A percentile compares a stretch with the other conserved stretches of the same genome.
Evolutionary conservation across 352 stramenopile species (phyloP).

Genomic region (Phytophthora hybrid): DNA sequence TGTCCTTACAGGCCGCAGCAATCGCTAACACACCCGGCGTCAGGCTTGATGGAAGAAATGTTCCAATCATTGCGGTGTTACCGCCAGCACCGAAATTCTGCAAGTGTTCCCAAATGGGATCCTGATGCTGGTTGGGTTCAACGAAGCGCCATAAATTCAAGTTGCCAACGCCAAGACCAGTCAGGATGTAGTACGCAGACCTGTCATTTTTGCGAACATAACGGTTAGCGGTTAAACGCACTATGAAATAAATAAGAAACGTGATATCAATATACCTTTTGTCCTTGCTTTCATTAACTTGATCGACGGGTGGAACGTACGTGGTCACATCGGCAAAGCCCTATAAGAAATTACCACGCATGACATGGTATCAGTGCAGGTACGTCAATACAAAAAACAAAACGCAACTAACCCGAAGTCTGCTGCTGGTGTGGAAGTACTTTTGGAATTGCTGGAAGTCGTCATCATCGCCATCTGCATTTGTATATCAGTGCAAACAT

Average conservation of each 20-base stretch:
- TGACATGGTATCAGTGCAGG: neutral
- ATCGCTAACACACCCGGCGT: conserved; percentile 44
- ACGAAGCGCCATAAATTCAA: conserved; percentile 83
- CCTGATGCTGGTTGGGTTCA: conserved; percentile 38
- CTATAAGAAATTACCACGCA: conserved; percentile 37
- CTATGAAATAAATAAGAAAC: neutral
- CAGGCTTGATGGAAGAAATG: conserved; percentile 57
- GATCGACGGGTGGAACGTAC: conserved; percentile 35
- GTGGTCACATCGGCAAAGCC: conserved; percentile 78
- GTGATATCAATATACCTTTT: conserved; percentile 24
- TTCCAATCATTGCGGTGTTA: conserved; percentile 63
- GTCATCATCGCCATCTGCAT: conserved; percentile 76
- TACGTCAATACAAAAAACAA: neutral
- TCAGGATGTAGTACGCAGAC: conserved; percentile 79
- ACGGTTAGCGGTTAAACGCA: neutral
- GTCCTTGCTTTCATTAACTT: conserved; percentile 13
- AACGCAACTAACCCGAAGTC: conserved; percentile 58
- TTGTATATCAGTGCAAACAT: conserved; percentile 1
- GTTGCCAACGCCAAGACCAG: conserved; percentile 73
- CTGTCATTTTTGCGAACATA: conserved; percentile 17
- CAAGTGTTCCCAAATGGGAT: conserved; percentile 64
- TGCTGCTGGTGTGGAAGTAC: conserved; percentile 66
- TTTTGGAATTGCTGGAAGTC: conserved; percentile 86
- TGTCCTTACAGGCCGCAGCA: conserved; percentile 60
- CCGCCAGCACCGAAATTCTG: conserved; percentile 61